Evolutionary conservation across 1,284 basidiomycete species (phyloP).

Genomic region (Entoloma clypeatum): DNA sequence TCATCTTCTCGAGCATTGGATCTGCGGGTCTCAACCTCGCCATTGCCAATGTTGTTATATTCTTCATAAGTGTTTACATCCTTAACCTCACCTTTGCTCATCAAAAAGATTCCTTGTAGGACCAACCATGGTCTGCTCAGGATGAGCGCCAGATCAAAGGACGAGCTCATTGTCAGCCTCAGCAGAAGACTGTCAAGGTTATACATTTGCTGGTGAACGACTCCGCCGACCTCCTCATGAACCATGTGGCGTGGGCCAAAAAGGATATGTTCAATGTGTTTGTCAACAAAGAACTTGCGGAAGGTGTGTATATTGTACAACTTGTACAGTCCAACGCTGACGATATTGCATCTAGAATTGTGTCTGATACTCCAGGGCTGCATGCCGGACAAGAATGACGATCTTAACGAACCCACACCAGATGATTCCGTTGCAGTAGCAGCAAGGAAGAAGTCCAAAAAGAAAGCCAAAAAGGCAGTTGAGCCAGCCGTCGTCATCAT

Average conservation of each 20-base stretch:
- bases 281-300: constrained; percentile 18
- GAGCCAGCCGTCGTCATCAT: background rate
- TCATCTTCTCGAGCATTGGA: too few species aligned
- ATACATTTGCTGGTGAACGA: constrained; percentile 26
- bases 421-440: too few species aligned
- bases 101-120: too few species aligned
- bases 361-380: background rate
- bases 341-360: background rate
- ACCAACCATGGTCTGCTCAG: constrained; percentile 12
- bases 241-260: constrained; percentile 23
- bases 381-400: constrained; percentile 1
- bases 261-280: constrained; percentile 28
- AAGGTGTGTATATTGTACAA: constrained; percentile 19
- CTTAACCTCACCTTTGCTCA: too few species aligned
- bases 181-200: constrained; percentile 21
- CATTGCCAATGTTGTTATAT: too few species aligned
- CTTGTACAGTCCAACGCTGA: background rate
- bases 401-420: background rate
- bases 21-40: too few species aligned
- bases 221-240: constrained; percentile 27
- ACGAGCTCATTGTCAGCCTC: constrained; percentile 27
- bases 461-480: background rate
- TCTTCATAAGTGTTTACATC: too few species aligned
- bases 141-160: constrained; percentile 16
- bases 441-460: too few species aligned